Evolutionary conservation across 495 filamentous ascomycete genomes (phyloP), one percentile per base, ranked within the genome.

Genomic region (Poronia punctata): DNA sequence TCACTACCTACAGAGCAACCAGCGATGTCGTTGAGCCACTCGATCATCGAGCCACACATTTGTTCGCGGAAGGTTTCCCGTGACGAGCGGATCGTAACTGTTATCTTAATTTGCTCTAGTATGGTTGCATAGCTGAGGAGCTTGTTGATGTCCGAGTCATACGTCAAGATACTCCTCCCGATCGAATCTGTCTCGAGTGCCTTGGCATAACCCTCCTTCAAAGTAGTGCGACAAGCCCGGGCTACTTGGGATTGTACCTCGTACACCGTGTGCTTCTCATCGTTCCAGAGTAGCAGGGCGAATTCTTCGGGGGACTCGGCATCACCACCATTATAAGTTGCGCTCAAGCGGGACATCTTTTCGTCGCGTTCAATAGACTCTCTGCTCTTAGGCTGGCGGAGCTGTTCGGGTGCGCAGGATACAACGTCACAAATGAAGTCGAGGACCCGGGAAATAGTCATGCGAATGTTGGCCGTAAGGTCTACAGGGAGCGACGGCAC

Each of bases 381-480:
- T 39, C 79, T 76, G 1, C 86, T 82, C 66, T 96, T 98, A 1
- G 77, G 71, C 38, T 95, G 71, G 25, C 92, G 78, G 27, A 98
- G 67, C 62, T 97, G 89, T 60, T 98, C 92, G 4, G 93, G 93
- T 5, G 93, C 92, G 62, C 92, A 98, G 2, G 92, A 95, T 35
- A 98, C 85, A 45, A 98, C 88, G 69, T 98, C 92, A 61, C 86
- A 93, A 38, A 97, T 78, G 59, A 95, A 98, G 61, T 98, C 90
- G 40, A 96, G 72, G 19, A 78, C 82, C 41, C 86, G 76, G 0
- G 83, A 76, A 47, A 98, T 82, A 3, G 93, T 96, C 66, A 84
- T 81, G 20, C 79, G 73, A 35, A 96, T 89, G 45, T 74, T 79
- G 33, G 76, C 62, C 17, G 84, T 58, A 31, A 96, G 70, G 17